phyloP scores from a whole-genome alignment of 108 stramenopile genomes.

The Nitzschia sp. region DNA sequence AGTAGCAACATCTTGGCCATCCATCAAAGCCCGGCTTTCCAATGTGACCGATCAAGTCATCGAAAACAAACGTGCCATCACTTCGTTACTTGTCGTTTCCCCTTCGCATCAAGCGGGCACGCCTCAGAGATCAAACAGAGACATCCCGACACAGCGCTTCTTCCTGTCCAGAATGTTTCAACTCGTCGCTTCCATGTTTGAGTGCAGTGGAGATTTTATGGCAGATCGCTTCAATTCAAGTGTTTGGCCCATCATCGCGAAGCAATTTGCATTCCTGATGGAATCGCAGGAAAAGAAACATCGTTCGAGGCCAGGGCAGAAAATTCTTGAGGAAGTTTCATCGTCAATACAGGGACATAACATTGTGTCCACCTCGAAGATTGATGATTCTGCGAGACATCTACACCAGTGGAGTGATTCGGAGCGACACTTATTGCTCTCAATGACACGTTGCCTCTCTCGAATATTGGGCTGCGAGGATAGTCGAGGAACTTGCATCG shows the following conservation, averaged over 20 bases:
- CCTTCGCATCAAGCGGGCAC: not conserved
- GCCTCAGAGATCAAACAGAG: not conserved
- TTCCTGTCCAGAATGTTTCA: conserved; percentile 17
- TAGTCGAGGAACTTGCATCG: conserved; percentile 1
- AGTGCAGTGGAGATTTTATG: conserved; percentile 36
- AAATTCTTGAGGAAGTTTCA: not conserved
- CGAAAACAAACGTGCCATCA: not conserved
- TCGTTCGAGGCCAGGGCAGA: not conserved
- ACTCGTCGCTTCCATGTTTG: conserved; percentile 23
- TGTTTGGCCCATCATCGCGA: conserved; percentile 31
- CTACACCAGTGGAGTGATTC: conserved; percentile 17
- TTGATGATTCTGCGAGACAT: not conserved
- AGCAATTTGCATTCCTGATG: conserved; percentile 11
- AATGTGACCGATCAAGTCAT: conserved; percentile 11
- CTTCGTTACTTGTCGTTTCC: conserved; percentile 9
- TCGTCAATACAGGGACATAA: not conserved
- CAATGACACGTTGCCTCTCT: conserved; percentile 22
- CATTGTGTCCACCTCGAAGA: not conserved
- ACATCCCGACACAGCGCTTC: conserved; percentile 15
- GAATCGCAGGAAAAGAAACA: not conserved
- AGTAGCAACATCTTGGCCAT: conserved; percentile 33
- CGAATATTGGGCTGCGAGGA: conserved; percentile 13
- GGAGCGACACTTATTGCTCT: conserved; percentile 20
- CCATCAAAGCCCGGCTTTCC: conserved; percentile 25
- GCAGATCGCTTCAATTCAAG: conserved; percentile 19